Conservation (phyloP, 2,329 filamentous ascomycete genomes). For the Stenocarpella maydis region DNA sequence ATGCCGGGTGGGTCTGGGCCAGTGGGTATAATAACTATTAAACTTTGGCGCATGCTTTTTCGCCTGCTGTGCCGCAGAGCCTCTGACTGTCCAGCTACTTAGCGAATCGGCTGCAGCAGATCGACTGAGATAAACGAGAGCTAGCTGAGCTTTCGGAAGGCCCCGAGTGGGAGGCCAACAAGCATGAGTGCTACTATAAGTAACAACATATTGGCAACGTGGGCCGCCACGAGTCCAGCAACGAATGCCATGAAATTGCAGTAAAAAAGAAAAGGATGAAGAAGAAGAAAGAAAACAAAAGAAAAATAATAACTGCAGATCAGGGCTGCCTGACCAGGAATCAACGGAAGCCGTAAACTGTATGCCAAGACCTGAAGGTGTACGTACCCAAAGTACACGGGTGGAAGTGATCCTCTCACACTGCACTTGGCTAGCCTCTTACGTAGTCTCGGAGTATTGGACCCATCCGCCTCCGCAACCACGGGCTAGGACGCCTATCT, state of each 20-base stretch:
- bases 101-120: slow-evolving; percentile 35
- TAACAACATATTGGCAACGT: background rate
- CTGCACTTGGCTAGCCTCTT: background rate
- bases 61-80: slow-evolving; percentile 8
- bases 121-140: slow-evolving; percentile 5
- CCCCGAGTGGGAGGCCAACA: slow-evolving; percentile 5
- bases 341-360: background rate
- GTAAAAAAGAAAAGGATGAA: background rate
- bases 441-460: background rate
- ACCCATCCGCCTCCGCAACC: slow-evolving; percentile 4
- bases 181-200: too few species aligned
- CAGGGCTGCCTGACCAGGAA: background rate
- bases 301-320: background rate
- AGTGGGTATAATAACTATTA: background rate
- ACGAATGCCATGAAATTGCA: background rate
- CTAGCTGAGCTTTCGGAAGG: background rate
- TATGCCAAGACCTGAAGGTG: background rate
- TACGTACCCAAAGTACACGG: background rate
- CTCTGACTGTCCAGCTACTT: slow-evolving; percentile 39
- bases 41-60: slow-evolving; percentile 6
- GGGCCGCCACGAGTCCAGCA: background rate
- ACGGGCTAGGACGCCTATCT: too few species aligned
- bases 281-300: background rate
- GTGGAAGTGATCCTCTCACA: background rate
- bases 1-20: background rate